Base-by-base conservation (phyloP, 1,139 yeast genomes). In the Hanseniaspora gamundiae region DNA sequence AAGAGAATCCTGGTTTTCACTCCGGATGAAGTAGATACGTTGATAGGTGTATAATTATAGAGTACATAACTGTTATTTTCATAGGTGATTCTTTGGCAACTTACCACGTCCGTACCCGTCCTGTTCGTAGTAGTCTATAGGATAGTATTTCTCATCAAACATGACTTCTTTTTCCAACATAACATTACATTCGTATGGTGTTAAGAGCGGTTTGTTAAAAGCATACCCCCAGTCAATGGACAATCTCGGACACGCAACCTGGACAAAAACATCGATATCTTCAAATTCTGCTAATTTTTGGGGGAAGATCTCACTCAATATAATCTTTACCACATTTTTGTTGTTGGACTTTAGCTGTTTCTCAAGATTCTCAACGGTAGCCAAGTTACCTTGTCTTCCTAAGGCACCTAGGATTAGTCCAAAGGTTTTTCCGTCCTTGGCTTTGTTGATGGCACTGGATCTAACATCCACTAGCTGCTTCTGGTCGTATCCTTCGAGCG, bases 201-300 rank as follows among this genome's bases (percentile, higher is more conserved):
- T 88, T 46, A 91, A 65, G 40, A 91, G 67, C 0, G 99, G 99
- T 58, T 83, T 84, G 47, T 80, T 78, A 58, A 91, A 91, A 0
- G 98, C 98, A 60, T 93, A 91, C 1, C 99, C 99, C 99, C 99
- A 91, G 61, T 91, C 99, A 39, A 91, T 91, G 2, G 95, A 85
- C 43, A 91, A 68, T 53, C 99, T 69, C 0, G 99, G 99, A 60
- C 99, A 91, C 0, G 98, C 99, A 3, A 91, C 95, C 62, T 91
- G 99, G 17, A 91, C 83, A 71, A 94, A 91, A 5, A 88, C 94
- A 63, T 91, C 98, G 19, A 91, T 77, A 56, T 86, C 94, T 54
- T 85, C 88, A 65, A 91, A 91, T 80, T 83, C 82, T n/a, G 96
- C 82, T 35, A 91, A 67, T 56, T 91, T 91, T 45, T 79, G 84